Evolutionary conservation across 345 rosid species (phyloP).

Genomic region (Camelina sativa): DNA sequence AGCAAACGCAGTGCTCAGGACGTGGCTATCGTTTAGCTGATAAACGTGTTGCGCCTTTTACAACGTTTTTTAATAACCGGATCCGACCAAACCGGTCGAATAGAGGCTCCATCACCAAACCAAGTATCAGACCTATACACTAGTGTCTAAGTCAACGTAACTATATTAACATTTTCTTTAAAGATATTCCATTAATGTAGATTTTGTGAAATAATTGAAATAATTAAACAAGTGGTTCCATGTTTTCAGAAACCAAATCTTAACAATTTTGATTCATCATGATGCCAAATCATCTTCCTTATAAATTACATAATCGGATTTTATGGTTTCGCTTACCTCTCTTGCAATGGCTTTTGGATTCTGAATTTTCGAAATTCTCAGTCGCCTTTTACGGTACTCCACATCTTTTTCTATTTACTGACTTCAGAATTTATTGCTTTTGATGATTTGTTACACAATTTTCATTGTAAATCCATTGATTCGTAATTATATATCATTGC

Average conservation of each 20-base stretch:
- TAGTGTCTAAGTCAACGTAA: no score
- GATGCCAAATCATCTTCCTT: constrained; percentile 2
- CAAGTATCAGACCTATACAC: neutral
- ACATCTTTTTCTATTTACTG: neutral
- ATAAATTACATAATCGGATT: neutral
- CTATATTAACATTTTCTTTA: no score
- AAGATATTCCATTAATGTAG: no score
- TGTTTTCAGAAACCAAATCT: constrained; percentile 5
- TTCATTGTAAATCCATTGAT: no score
- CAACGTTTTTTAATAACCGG: neutral
- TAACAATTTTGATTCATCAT: constrained; percentile 4
- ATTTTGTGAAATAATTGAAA: no score
- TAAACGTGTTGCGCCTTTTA: neutral
- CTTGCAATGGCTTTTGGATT: neutral
- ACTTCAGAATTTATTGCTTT: neutral
- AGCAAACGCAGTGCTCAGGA: constrained; percentile 8
- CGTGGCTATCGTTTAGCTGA: constrained; percentile 30
- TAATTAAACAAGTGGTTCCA: constrained; percentile 7
- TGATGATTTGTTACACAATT: no score
- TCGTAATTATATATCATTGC: no score
- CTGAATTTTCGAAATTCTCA: neutral
- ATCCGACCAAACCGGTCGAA: neutral
- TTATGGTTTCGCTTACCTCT: neutral
- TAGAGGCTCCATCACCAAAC: neutral
- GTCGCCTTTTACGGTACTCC: constrained; percentile 20